A percentile compares a stretch with the other conserved stretches of the same genome.
Evolutionary conservation across 805 yeast genomes (phyloP).

Genomic region (Candida qinlingensis): DNA sequence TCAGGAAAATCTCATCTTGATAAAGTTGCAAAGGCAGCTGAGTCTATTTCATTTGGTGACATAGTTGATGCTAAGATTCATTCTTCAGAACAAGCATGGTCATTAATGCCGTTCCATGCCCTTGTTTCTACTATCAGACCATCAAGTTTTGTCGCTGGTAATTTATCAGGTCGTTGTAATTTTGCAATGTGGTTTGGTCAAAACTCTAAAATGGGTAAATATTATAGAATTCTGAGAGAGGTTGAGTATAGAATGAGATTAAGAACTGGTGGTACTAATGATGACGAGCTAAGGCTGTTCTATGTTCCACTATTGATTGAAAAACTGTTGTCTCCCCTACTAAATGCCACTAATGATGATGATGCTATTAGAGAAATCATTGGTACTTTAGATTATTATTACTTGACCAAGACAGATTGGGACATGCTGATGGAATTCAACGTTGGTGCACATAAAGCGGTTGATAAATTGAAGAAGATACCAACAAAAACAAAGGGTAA

Average conservation of each 20-base stretch:
- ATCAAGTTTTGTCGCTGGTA: conserved; percentile 68
- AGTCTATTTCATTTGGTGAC: conserved; percentile 81
- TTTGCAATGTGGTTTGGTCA: conserved; percentile 90
- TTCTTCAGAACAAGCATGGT: conserved; percentile 92
- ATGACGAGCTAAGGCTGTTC: conserved; percentile 66
- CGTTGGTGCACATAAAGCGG: conserved; percentile 54
- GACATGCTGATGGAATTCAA: conserved; percentile 81
- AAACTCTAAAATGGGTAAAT: conserved; percentile 78
- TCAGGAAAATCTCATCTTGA: conserved; percentile 41
- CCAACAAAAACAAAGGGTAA: conserved; percentile 77
- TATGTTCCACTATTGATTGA: conserved; percentile 63
- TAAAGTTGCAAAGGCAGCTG: conserved; percentile 73
- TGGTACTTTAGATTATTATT: conserved; percentile 76
- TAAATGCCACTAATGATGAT: conserved; percentile 42
- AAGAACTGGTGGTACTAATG: conserved; percentile 74
- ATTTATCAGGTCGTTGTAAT: conserved; percentile 59
- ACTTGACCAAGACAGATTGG: conserved; percentile 87
- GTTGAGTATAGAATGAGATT: conserved; percentile 83
- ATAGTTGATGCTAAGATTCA: conserved; percentile 76
- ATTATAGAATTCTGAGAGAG: conserved; percentile 74
- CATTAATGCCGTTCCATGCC: conserved; percentile 87
- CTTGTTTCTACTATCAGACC: conserved; percentile 82
- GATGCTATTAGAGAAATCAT: conserved; percentile 61
- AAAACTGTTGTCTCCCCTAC: conserved; percentile 54
- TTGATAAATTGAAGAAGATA: conserved; percentile 48